A percentile compares a stretch with the other conserved stretches of the same genome.
These are phyloP conservation scores for Paramecium primaurelia DNA, from an alignment of 73 alveolate genomes.

Conservation along the genomic window DNA sequence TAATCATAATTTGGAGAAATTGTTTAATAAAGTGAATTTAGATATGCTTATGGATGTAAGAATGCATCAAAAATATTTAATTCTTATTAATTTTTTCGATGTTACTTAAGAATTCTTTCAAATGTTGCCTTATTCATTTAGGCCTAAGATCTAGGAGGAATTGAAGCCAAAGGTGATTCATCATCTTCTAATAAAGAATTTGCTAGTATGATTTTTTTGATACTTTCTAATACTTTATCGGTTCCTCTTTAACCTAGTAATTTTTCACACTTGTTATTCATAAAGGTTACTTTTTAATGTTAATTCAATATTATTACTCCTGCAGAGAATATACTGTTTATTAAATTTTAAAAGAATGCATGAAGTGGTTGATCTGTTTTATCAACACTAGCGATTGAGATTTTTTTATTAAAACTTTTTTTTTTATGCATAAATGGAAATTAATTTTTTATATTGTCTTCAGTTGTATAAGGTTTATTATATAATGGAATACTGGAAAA, in stretches of 20 bases:
- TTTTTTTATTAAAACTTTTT: background rate
- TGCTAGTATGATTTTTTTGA: background rate
- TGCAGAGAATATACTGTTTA: background rate
- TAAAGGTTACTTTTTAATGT: background rate
- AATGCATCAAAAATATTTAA: background rate
- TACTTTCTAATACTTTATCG: background rate
- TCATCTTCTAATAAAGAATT: background rate
- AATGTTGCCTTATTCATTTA: background rate
- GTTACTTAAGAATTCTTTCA: background rate
- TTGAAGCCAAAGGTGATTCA: background rate
- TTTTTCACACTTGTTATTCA: background rate
- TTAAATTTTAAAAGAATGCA: background rate
- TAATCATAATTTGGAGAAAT: background rate
- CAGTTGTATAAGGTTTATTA: background rate
- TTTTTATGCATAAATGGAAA: background rate
- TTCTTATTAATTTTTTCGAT: background rate
- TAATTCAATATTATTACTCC: background rate
- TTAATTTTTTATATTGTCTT: background rate
- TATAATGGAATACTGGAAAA: background rate
- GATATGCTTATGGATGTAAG: background rate
- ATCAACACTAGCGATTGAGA: background rate
- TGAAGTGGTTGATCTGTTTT: background rate
- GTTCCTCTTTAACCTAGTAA: background rate
- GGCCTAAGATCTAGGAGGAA: background rate
- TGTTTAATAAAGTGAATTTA: background rate